A percentile compares a stretch with the other conserved stretches of the same genome.
Conservation (phyloP, 2,329 filamentous ascomycete species). For the Cladosporium sp. region DNA sequence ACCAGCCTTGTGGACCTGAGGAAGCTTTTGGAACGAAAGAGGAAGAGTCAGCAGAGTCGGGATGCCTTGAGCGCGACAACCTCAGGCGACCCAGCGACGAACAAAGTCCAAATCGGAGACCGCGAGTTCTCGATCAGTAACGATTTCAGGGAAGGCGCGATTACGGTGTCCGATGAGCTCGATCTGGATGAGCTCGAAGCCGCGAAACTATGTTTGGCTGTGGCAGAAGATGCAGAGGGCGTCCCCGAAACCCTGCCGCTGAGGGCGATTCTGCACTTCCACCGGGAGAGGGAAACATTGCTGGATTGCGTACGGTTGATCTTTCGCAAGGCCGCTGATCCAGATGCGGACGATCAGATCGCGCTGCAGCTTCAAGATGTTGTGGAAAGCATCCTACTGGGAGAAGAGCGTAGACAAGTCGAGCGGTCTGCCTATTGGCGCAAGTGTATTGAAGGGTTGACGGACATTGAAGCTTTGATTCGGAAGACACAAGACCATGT, state of each 20-base stretch:
- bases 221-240: conserved; percentile 57
- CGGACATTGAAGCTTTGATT: conserved; percentile 69
- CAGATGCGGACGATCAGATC: conserved; percentile 52
- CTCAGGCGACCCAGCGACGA: conserved; percentile 33
- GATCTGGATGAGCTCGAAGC: conserved; percentile 86
- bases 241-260: conserved; percentile 67
- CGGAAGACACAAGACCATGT: conserved; percentile 68
- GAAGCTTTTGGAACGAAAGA: conserved; percentile 66
- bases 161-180: conserved; percentile 79
- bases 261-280: conserved; percentile 78
- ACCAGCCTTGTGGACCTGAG: conserved; percentile 60
- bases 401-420: conserved; percentile 40
- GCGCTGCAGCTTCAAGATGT: conserved; percentile 51
- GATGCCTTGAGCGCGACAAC: conserved; percentile 59
- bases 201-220: conserved; percentile 63
- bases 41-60: conserved; percentile 69
- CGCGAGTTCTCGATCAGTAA: conserved; percentile 75
- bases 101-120: conserved; percentile 64
- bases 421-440: conserved; percentile 60
- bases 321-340: conserved; percentile 38
- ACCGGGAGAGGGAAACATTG: conserved; percentile 74
- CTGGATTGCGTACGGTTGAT: conserved; percentile 79
- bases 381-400: conserved; percentile 51
- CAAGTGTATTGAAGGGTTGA: conserved; percentile 71
- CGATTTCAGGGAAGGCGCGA: conserved; percentile 74